These are phyloP conservation scores for Ganoderma multipileum DNA, from an alignment of 1,284 basidiomycete species.

Conservation along the genomic window DNA sequence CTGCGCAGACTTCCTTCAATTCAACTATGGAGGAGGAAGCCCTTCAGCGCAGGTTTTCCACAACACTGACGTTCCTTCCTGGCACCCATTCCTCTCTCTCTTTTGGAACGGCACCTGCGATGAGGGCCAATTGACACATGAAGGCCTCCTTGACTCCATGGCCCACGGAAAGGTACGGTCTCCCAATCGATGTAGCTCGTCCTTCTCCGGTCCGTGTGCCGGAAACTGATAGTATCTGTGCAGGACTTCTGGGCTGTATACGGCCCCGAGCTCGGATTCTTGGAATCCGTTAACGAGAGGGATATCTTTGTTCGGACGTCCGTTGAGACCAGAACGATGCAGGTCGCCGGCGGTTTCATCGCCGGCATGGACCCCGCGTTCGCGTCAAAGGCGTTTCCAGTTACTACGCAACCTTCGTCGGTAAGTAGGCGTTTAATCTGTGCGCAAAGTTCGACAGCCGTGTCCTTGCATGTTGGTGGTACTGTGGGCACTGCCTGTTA, in stretches of 20 bases:
- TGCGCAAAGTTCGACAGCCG: neutral
- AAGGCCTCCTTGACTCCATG: slow-evolving; percentile 54
- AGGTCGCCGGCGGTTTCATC: slow-evolving; percentile 57
- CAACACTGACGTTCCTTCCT: slow-evolving; percentile 45
- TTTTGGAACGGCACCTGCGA: slow-evolving; percentile 66
- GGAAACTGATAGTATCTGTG: neutral
- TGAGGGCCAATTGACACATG: slow-evolving; percentile 57
- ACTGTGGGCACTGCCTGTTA: neutral
- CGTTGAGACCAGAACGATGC: slow-evolving; percentile 54
- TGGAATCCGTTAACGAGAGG: slow-evolving; percentile 46
- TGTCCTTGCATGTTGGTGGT: neutral
- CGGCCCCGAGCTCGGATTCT: slow-evolving; percentile 47
- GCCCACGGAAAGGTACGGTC: slow-evolving; percentile 52
- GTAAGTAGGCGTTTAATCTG: slow-evolving; percentile 13
- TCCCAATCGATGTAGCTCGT: neutral
- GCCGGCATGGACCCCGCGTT: slow-evolving; percentile 55
- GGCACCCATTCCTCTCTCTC: slow-evolving; percentile 48
- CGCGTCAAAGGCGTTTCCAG: slow-evolving; percentile 45
- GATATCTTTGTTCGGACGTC: slow-evolving; percentile 55
- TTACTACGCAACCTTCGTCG: slow-evolving; percentile 48
- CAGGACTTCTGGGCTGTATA: slow-evolving; percentile 63
- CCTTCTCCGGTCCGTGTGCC: neutral
- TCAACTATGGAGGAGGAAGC: slow-evolving; percentile 45
- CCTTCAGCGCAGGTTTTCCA: slow-evolving; percentile 46
- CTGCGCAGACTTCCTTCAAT: slow-evolving; percentile 46